Percentiles rank a stretch among this genome's conserved stretches.
Evolutionary conservation across 768 basidiomycete genomes (phyloP).

Genomic region (Boletales sp.): DNA sequence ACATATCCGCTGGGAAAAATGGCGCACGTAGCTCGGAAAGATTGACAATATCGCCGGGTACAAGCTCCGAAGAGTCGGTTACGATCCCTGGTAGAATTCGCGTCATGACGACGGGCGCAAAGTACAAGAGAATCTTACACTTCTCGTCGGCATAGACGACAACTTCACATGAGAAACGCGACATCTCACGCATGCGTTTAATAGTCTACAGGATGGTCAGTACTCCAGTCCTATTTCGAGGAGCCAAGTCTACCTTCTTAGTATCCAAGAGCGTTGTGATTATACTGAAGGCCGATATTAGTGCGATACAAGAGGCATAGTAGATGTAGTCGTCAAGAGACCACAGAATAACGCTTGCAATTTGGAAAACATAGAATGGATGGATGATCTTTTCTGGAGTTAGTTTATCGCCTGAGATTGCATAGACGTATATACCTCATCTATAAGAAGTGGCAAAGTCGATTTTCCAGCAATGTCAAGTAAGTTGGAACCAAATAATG

Average conservation of each 20-base stretch:
- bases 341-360: constrained; percentile 93
- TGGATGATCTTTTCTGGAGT: constrained; percentile 67
- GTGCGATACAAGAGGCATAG: constrained; percentile 93
- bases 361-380: constrained; percentile 98
- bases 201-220: constrained; percentile 60
- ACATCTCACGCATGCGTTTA: constrained; percentile 93
- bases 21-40: constrained; percentile 72
- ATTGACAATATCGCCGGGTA: constrained; percentile 91
- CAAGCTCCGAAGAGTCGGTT: constrained; percentile 71
- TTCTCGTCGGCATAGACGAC: constrained; percentile 62
- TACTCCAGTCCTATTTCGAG: neutral
- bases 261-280: constrained; percentile 88
- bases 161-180: constrained; percentile 78
- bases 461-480: constrained; percentile 92
- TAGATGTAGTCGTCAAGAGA: constrained; percentile 94
- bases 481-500: constrained; percentile 79
- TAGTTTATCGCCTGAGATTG: neutral
- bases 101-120: neutral
- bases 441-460: constrained; percentile 69
- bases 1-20: constrained; percentile 83
- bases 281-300: constrained; percentile 86
- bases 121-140: constrained; percentile 48
- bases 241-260: constrained; percentile 57
- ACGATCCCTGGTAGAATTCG: constrained; percentile 52
- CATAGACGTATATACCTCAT: constrained; percentile 64